Base-by-base conservation (phyloP, 1,139 yeast species). In the Geotrichum fermentans region DNA sequence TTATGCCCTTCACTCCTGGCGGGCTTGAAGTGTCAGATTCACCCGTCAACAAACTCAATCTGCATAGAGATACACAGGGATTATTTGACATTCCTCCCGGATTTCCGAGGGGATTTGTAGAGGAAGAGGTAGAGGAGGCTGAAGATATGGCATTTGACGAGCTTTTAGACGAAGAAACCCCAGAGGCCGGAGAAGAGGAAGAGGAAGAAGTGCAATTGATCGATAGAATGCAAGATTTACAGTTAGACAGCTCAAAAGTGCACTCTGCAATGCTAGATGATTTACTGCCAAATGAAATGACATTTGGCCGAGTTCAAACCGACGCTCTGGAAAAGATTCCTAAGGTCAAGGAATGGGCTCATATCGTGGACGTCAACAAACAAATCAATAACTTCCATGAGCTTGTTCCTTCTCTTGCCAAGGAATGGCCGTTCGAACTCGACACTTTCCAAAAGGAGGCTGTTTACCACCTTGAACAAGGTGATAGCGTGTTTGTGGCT, bases 381-480 rank as follows among this genome's bases (percentile, higher is more conserved):
- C 79, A 77, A 51, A 78, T 92, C 52, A 86, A 83, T 34, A 89
- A 94, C 64, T 94, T 92, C 61, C 73, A 77, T 16, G 96, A 89
- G 57, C 72, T 92, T 51, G 90, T 92, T 8, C 98, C 98, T 1
- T 82, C 86, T 54, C 90, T 90, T 73, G 98, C 98, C 1, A 75
- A 96, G 49, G 80, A 78, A 34, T 94, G 92, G 83, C 97, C 98
- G 0, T 92, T 92, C 61, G 90, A 85, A 57, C 74, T 92, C 52
- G 99, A 92, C 71, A 86, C 89, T 29, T 92, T 92, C 70, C 99
- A 92, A 67, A 90, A 94, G 64, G 97, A 94, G 62, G 97, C 99
- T 0, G 88, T 92, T 1, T 92, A 89, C 56, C 97, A 92, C 69
- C 75, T 92, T 56, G 99, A 92, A 63, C 95, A 90, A 64, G 96